phyloP scores from a whole-genome alignment of 768 basidiomycete genomes.

The Boletus edulis region DNA sequence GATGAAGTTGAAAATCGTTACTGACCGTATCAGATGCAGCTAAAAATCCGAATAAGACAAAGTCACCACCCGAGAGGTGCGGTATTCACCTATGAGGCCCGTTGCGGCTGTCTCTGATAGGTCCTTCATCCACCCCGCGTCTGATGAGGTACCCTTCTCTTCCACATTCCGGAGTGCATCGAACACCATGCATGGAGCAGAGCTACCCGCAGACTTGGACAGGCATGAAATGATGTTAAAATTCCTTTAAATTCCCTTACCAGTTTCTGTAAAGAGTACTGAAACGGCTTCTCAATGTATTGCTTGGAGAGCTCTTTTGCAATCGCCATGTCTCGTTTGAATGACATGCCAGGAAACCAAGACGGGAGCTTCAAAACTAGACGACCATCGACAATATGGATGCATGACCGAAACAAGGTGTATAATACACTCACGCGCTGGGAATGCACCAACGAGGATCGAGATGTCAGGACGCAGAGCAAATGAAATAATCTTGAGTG shows the following conservation, averaged over 20 bases:
- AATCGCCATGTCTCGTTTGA: constrained; percentile 19
- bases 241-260: constrained; percentile 1
- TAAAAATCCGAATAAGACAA: constrained; percentile 3
- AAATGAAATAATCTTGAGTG: neutral
- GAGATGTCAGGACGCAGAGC: constrained; percentile 20
- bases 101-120: constrained; percentile 25
- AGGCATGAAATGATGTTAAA: neutral
- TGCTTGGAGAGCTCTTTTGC: constrained; percentile 12
- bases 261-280: constrained; percentile 14
- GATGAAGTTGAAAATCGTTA: neutral
- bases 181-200: constrained; percentile 16
- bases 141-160: constrained; percentile 1
- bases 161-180: constrained; percentile 15
- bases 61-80: neutral
- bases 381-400: neutral
- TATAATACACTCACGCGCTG: constrained; percentile 8
- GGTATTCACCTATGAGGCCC: constrained; percentile 14
- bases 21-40: constrained; percentile 23
- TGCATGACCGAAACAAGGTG: no score
- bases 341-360: constrained; percentile 25
- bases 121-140: constrained; percentile 8
- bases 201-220: constrained; percentile 6
- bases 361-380: constrained; percentile 22
- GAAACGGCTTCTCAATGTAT: constrained; percentile 18
- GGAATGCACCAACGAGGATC: constrained; percentile 17